Conservation (phyloP, 2,329 filamentous ascomycete genomes). For the Sclerotinia trifoliorum region DNA sequence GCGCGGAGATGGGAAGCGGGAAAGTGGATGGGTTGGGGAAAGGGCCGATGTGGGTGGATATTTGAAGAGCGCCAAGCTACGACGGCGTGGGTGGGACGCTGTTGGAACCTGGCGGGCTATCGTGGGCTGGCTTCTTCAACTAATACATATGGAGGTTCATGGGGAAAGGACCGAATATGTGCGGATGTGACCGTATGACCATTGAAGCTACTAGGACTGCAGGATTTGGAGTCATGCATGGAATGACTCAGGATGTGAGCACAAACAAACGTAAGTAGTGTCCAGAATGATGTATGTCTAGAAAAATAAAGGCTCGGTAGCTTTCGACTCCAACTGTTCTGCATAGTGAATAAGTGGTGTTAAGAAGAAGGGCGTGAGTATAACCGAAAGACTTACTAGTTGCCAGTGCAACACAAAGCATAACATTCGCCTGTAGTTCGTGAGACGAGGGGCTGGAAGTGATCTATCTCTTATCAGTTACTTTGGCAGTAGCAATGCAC, state of each 20-base stretch:
- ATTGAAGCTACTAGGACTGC: not conserved
- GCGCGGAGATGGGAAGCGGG: not conserved
- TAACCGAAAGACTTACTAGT: too few relatives aligned
- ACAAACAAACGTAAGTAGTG: not conserved
- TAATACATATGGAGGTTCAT: not conserved
- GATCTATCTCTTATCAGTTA: too few relatives aligned
- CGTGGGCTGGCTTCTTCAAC: not conserved
- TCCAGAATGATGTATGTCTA: not conserved
- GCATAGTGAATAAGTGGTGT: not conserved
- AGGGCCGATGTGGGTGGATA: constrained; percentile 2
- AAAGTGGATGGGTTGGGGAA: not conserved
- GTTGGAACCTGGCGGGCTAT: not conserved
- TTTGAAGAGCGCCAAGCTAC: not conserved
- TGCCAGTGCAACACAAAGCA: too few relatives aligned
- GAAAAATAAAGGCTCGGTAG: not conserved
- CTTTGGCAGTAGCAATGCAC: too few relatives aligned
- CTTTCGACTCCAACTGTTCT: not conserved
- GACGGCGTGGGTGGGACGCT: not conserved
- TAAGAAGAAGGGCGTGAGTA: too few relatives aligned
- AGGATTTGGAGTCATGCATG: not conserved
- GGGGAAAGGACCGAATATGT: constrained; percentile 16
- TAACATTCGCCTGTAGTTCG: too few relatives aligned
- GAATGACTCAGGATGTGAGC: not conserved
- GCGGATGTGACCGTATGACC: not conserved
- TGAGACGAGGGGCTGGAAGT: too few relatives aligned